phyloP scores from a whole-genome alignment of 1,284 basidiomycete genomes.

The Fomitopsis betulina region DNA sequence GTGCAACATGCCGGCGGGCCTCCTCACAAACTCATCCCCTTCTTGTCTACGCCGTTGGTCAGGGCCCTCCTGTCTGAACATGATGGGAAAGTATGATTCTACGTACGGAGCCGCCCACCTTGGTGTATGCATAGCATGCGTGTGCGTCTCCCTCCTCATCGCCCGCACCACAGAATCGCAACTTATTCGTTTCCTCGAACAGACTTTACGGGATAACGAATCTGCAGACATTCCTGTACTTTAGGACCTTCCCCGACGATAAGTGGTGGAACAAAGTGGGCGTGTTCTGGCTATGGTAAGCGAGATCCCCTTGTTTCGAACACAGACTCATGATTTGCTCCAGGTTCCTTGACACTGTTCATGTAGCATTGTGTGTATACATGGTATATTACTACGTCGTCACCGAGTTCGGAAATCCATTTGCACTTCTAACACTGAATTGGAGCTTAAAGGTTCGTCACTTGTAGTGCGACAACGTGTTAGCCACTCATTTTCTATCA shows the following conservation, averaged over 20 bases:
- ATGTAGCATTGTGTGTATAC: constrained; percentile 17
- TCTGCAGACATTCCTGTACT: constrained; percentile 37
- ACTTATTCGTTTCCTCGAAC: background rate
- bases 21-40: background rate
- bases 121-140: constrained; percentile 16
- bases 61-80: background rate
- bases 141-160: constrained; percentile 9
- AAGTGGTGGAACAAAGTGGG: constrained; percentile 31
- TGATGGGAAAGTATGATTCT: constrained; percentile 13
- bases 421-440: constrained; percentile 11
- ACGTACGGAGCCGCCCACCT: constrained; percentile 20
- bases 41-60: background rate
- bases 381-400: constrained; percentile 22
- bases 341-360: constrained; percentile 20
- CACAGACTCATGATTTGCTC: background rate
- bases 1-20: background rate
- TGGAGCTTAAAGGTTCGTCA: constrained; percentile 20
- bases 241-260: constrained; percentile 33
- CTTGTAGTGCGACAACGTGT: no score
- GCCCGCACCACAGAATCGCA: background rate
- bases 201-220: constrained; percentile 37
- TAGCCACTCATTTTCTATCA: no score
- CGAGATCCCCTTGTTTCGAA: background rate
- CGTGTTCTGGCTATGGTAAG: constrained; percentile 27
- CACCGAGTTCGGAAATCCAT: constrained; percentile 14